Conservation (phyloP, 2,329 filamentous ascomycete species). For the Phialocephala subalpina region DNA sequence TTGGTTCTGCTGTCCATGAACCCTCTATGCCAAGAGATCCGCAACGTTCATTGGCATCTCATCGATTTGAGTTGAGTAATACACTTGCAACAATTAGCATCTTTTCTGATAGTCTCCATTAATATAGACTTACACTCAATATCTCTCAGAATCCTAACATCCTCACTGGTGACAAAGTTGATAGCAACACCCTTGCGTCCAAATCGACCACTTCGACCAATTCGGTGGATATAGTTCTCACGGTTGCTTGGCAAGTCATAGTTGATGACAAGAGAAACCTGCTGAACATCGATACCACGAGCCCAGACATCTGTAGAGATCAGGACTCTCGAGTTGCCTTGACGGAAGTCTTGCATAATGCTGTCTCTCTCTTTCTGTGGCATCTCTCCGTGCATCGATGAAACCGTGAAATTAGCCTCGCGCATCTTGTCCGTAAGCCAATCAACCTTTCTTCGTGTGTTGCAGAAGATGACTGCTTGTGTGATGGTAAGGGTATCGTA, state of each 20-base stretch:
- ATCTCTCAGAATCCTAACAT: slow-evolving; percentile 95
- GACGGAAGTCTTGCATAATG: slow-evolving; percentile 99
- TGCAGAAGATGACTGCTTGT: slow-evolving; percentile 99
- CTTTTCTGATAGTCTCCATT: background rate
- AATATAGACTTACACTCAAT: slow-evolving; percentile 79
- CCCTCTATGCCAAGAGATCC: slow-evolving; percentile 43
- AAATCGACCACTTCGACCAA: slow-evolving; percentile 93
- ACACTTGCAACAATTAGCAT: slow-evolving; percentile 55
- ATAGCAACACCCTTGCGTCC: slow-evolving; percentile 98
- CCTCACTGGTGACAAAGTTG: slow-evolving; percentile 98
- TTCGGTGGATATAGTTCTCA: slow-evolving; percentile 99
- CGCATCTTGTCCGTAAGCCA: slow-evolving; percentile 99
- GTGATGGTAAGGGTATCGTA: slow-evolving; percentile 99
- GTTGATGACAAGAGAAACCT: slow-evolving; percentile 98
- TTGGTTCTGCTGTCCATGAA: background rate
- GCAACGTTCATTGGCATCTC: slow-evolving; percentile 83
- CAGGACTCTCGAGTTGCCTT: slow-evolving; percentile 93
- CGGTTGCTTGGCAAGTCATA: slow-evolving; percentile 98
- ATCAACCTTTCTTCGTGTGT: slow-evolving; percentile 98
- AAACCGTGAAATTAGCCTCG: slow-evolving; percentile 98
- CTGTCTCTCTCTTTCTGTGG: slow-evolving; percentile 97
- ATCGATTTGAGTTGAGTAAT: slow-evolving; percentile 81
- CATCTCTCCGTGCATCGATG: slow-evolving; percentile 99
- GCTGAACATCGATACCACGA: slow-evolving; percentile 97
- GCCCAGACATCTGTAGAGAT: slow-evolving; percentile 99